These are phyloP conservation scores for Neocallimastix lanati DNA, from an alignment of 192 early-diverging fungal species.

Conservation along the genomic window DNA sequence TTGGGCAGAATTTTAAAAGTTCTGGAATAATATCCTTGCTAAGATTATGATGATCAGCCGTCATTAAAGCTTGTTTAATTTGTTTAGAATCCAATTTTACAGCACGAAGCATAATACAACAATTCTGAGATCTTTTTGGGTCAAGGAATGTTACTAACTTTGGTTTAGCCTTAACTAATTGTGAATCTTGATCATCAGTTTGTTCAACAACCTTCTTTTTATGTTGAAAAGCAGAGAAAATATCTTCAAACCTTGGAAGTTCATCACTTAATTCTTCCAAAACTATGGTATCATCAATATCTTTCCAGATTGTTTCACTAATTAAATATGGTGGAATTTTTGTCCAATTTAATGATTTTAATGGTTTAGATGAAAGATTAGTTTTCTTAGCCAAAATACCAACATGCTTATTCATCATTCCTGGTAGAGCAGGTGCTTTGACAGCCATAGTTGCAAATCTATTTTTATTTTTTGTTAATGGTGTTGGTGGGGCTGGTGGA, in stretches of 20 bases:
- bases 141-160: background rate
- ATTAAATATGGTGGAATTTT: background rate
- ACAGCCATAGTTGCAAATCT: background rate
- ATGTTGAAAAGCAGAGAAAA: background rate
- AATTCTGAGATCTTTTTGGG: background rate
- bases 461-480: background rate
- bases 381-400: background rate
- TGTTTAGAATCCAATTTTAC: background rate
- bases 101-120: background rate
- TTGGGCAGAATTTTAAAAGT: background rate
- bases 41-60: background rate
- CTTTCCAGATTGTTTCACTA: background rate
- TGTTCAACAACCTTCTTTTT: background rate
- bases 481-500: background rate
- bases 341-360: constrained; percentile 1
- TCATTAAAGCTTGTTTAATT: background rate
- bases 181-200: background rate
- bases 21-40: background rate
- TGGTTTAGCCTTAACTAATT: background rate
- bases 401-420: background rate
- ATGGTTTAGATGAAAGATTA: background rate
- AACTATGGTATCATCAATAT: constrained; percentile 1
- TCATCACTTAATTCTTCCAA: background rate
- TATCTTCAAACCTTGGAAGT: background rate
- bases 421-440: background rate